Conservation (phyloP, 345 rosid species). For the Hevea brasiliensis region DNA sequence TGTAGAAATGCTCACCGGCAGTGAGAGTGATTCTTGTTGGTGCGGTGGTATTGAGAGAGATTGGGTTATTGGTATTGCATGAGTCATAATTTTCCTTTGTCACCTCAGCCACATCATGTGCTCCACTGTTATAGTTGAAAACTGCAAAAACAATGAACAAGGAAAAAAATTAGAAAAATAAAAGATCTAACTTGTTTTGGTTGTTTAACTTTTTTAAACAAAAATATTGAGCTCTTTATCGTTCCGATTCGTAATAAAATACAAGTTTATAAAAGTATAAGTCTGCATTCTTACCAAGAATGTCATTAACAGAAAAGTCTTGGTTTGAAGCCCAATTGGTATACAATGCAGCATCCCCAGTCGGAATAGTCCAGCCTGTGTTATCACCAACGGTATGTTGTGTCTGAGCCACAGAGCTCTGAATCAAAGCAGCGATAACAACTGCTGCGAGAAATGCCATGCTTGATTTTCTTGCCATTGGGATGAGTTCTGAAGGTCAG, state of each 20-base stretch:
- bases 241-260: too few relatives aligned
- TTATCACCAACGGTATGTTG: conserved; percentile 34
- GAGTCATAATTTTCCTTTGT: conserved; percentile 34
- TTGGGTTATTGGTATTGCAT: conserved; percentile 36
- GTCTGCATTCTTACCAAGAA: not conserved
- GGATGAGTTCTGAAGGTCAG: conserved; percentile 27
- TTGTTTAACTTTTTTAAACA: too few relatives aligned
- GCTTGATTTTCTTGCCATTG: conserved; percentile 23
- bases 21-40: conserved; percentile 47
- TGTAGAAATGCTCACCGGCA: conserved; percentile 48
- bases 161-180: not conserved
- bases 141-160: conserved; percentile 28
- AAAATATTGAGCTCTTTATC: too few relatives aligned
- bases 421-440: conserved; percentile 16
- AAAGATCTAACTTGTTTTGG: too few relatives aligned
- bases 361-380: conserved; percentile 43
- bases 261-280: too few relatives aligned
- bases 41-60: conserved; percentile 15
- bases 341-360: conserved; percentile 5
- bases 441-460: conserved; percentile 16
- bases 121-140: conserved; percentile 45
- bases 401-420: conserved; percentile 29
- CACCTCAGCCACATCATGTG: conserved; percentile 55
- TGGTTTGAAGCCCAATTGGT: conserved; percentile 3
- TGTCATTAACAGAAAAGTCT: not conserved